Conservation (phyloP, 2,329 filamentous ascomycete species). For the Iodosphaeria phyllophila region DNA sequence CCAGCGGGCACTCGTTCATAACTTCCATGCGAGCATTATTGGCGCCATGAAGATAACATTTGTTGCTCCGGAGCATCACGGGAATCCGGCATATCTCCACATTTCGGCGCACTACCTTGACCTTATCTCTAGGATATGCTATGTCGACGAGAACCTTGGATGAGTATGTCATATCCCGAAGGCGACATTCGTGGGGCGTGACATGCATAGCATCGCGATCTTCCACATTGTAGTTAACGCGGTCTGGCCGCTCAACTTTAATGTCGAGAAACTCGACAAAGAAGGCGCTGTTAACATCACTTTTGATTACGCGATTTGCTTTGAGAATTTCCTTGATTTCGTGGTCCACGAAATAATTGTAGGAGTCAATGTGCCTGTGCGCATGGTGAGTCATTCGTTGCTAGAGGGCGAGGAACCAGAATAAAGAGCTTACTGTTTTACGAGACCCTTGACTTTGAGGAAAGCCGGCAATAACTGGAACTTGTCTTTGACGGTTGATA, state of each 20-base stretch:
- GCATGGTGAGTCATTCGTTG: not conserved
- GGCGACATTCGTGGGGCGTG: slow-evolving; percentile 87
- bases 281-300: slow-evolving; percentile 84
- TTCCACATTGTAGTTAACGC: slow-evolving; percentile 55
- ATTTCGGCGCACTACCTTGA: slow-evolving; percentile 53
- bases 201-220: slow-evolving; percentile 39
- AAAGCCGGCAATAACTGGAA: slow-evolving; percentile 97
- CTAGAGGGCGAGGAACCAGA: not conserved
- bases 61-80: slow-evolving; percentile 91
- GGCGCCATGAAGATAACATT: slow-evolving; percentile 71
- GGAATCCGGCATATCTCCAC: slow-evolving; percentile 81
- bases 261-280: slow-evolving; percentile 90
- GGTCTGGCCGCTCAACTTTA: slow-evolving; percentile 64
- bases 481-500: slow-evolving; percentile 62
- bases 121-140: slow-evolving; percentile 67
- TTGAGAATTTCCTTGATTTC: slow-evolving; percentile 94
- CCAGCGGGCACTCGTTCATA: slow-evolving; percentile 88
- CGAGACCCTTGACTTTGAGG: slow-evolving; percentile 87
- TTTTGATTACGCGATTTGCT: slow-evolving; percentile 73
- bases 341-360: slow-evolving; percentile 94
- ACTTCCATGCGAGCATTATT: slow-evolving; percentile 76
- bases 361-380: slow-evolving; percentile 81
- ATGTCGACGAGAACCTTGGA: slow-evolving; percentile 90
- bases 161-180: slow-evolving; percentile 95
- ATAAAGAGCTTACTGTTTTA: slow-evolving; percentile 50